These are phyloP conservation scores for Suhomyces kilbournensis DNA, from an alignment of 805 yeast species.

Conservation along the genomic window DNA sequence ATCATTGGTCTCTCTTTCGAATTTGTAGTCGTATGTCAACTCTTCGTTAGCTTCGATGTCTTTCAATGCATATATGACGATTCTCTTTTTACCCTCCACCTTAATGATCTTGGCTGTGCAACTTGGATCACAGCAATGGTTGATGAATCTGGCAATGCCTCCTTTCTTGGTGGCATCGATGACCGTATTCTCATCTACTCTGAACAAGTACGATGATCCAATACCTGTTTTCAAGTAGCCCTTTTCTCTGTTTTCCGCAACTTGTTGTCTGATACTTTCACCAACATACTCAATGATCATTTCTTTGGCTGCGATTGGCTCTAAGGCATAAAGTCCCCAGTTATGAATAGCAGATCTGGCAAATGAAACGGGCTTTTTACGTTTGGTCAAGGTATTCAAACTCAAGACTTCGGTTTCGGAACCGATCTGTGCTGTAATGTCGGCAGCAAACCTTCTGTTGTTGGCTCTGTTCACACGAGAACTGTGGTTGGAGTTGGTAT, in stretches of 20 bases:
- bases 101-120: constrained; percentile 96
- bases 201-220: constrained; percentile 89
- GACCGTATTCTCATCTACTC: constrained; percentile 91
- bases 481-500: constrained; percentile 48
- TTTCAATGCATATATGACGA: constrained; percentile 88
- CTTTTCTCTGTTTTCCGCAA: constrained; percentile 89
- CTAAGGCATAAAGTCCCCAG: constrained; percentile 96
- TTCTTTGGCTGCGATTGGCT: constrained; percentile 92
- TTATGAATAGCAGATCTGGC: constrained; percentile 96
- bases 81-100: constrained; percentile 90
- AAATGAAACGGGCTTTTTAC: constrained; percentile 93
- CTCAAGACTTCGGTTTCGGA: constrained; percentile 78
- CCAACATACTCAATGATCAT: constrained; percentile 99
- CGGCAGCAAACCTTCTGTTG: constrained; percentile 86
- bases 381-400: constrained; percentile 80
- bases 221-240: constrained; percentile 85
- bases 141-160: constrained; percentile 94
- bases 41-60: constrained; percentile 90
- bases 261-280: constrained; percentile 87
- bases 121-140: constrained; percentile 96
- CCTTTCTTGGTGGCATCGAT: constrained; percentile 97
- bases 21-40: constrained; percentile 92
- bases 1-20: constrained; percentile 86
- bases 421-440: constrained; percentile 79
- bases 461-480: constrained; percentile 85